These are phyloP conservation scores for Citrullus colocynthis DNA, from an alignment of 306 rosid species.

Conservation along the genomic window DNA sequence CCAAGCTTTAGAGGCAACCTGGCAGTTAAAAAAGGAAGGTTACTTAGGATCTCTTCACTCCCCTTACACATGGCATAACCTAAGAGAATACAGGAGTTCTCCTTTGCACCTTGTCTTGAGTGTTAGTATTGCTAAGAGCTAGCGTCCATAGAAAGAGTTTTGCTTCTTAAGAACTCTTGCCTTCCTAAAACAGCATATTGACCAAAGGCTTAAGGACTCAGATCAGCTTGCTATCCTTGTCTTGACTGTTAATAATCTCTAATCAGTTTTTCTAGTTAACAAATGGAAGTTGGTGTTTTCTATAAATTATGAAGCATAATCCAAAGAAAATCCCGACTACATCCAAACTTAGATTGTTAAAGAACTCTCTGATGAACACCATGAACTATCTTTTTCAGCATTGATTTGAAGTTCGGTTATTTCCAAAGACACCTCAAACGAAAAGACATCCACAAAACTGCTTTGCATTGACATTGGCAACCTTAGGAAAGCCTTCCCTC, in stretches of 20 bases:
- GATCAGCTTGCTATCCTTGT: neutral
- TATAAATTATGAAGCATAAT: neutral
- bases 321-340: neutral
- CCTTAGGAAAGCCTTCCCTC: neutral
- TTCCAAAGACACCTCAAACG: neutral
- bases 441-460: neutral
- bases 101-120: neutral
- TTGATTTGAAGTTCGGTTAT: neutral
- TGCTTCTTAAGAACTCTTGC: neutral
- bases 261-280: neutral
- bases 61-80: neutral
- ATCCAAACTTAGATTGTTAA: neutral
- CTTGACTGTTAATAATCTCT: neutral
- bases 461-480: too few species aligned
- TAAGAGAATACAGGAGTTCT: neutral
- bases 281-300: neutral
- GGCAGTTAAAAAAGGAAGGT: neutral
- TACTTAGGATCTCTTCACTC: neutral
- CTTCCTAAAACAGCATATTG: neutral
- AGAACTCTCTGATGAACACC: neutral
- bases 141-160: neutral
- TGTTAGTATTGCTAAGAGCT: neutral
- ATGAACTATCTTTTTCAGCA: neutral
- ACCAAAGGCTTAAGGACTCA: neutral
- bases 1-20: neutral